Conservation (phyloP, 768 basidiomycete genomes). For the Macrolepiota dolichaula region DNA sequence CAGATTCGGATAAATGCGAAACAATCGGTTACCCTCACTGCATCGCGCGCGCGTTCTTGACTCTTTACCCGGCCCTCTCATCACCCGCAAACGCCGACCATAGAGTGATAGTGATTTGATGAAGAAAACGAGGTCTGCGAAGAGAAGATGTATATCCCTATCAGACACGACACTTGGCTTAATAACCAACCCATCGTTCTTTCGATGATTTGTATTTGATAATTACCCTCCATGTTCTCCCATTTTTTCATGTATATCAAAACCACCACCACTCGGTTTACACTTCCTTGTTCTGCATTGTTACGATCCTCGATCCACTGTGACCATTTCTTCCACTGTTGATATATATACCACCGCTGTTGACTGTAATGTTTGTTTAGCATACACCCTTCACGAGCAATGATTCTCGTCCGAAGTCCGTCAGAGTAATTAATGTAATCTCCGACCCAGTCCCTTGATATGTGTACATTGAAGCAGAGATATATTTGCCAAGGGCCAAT, state of each 20-base stretch:
- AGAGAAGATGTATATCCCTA: not conserved
- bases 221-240: not conserved
- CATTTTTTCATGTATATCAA: not conserved
- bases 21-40: not conserved
- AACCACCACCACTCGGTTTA: not conserved
- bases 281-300: not conserved
- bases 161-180: not conserved
- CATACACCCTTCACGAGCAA: no score
- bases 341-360: not conserved
- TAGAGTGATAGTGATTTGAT: not conserved
- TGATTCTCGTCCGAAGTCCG: no score
- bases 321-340: not conserved
- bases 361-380: not conserved
- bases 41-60: not conserved
- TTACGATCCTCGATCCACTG: not conserved
- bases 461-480: no score
- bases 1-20: constrained; percentile 1
- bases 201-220: not conserved
- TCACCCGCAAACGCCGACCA: not conserved
- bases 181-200: not conserved
- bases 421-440: no score
- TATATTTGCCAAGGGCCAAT: no score
- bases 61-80: not conserved
- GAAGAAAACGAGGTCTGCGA: not conserved
- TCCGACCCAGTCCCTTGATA: no score